Conservation (phyloP, 805 yeast genomes). For the Wickerhamiella qilinensis region DNA sequence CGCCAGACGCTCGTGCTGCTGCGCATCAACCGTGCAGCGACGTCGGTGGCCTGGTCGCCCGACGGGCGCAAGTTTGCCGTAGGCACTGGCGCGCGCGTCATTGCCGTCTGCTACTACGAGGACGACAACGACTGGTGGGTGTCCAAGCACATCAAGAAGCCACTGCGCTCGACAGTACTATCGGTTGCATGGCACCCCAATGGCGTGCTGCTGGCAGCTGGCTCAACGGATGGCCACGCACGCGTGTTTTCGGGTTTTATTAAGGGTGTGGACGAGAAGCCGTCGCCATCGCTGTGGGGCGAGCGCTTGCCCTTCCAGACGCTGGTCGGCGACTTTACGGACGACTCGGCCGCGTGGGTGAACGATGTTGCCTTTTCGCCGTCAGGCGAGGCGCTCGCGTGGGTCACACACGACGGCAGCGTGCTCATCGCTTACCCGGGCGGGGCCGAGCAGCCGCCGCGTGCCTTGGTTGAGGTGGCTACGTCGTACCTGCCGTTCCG, state of each 20-base stretch:
- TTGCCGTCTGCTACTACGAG: slow-evolving; percentile 93
- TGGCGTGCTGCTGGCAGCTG: slow-evolving; percentile 71
- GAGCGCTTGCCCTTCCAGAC: slow-evolving; percentile 89
- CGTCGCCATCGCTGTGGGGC: slow-evolving; percentile 80
- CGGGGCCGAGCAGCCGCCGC: slow-evolving; percentile 49
- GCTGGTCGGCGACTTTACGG: slow-evolving; percentile 62
- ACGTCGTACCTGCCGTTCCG: slow-evolving; percentile 69
- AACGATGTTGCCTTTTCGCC: slow-evolving; percentile 83
- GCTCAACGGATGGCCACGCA: slow-evolving; percentile 87
- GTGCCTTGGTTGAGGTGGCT: slow-evolving; percentile 38
- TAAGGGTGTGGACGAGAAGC: slow-evolving; percentile 76
- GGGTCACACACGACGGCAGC: slow-evolving; percentile 76
- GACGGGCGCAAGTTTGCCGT: slow-evolving; percentile 92
- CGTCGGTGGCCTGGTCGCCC: slow-evolving; percentile 89
- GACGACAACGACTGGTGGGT: slow-evolving; percentile 99
- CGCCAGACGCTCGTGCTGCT: slow-evolving; percentile 85
- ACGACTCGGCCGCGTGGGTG: slow-evolving; percentile 71
- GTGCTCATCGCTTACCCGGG: slow-evolving; percentile 64
- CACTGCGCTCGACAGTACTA: slow-evolving; percentile 75
- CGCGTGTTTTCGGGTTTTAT: slow-evolving; percentile 79
- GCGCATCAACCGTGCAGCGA: slow-evolving; percentile 90
- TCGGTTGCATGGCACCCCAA: slow-evolving; percentile 88
- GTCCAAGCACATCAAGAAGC: slow-evolving; percentile 90
- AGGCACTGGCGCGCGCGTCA: slow-evolving; percentile 85
- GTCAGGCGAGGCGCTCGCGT: slow-evolving; percentile 60